Evolutionary conservation across 169 alveolate genomes (phyloP), one percentile per base, ranked within the genome.

Genomic region (Cystoisospora suis): DNA sequence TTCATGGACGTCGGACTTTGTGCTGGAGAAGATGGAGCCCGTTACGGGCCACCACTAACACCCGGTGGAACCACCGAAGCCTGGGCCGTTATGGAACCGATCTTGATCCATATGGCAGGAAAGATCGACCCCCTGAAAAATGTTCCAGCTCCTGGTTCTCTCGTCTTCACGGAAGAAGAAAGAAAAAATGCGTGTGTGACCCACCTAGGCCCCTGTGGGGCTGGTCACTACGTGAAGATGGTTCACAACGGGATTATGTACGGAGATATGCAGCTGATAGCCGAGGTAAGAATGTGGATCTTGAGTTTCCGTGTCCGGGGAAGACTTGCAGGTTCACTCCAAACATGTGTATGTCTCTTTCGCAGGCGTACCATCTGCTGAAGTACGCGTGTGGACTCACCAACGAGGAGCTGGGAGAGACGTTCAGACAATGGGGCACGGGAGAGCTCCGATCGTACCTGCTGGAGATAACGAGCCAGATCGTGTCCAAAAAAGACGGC

Each of bases 191-290:
- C 86, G 49, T 75, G 90, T 72, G 88, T 90, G 53, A 86, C 95
- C 3, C 96, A 94, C 86, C 93, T 96, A 40, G 98, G 98, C 4
- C 90, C 95, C 0, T 96, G 97, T 6, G 95, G 97, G 46, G 91
- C 96, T 49, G 98, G 98, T 0, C 95, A 96, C 86, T 96, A 95
- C 91, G 98, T 96, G 7, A 96, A 96, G 77, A 96, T 96, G 98
- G 96, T 96, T 27, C 98, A 96, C 90, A 96, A 96, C 88, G 98
- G 98, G 29, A 96, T 96, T 32, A 97, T 95, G 83, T 96, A 96
- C 90, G 97, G 96, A 32, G 95, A 95, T 42, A 94, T 96, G 97
- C 97, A 96, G 75, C 86, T 95, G 65, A 89, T 96, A 20, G 92
- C 97, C 32, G 98, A 96, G 85, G 87, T 88, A 29, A 81, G 93